Evolutionary conservation across 768 basidiomycete genomes (phyloP).

Genomic region (Chalciporus chontae): DNA sequence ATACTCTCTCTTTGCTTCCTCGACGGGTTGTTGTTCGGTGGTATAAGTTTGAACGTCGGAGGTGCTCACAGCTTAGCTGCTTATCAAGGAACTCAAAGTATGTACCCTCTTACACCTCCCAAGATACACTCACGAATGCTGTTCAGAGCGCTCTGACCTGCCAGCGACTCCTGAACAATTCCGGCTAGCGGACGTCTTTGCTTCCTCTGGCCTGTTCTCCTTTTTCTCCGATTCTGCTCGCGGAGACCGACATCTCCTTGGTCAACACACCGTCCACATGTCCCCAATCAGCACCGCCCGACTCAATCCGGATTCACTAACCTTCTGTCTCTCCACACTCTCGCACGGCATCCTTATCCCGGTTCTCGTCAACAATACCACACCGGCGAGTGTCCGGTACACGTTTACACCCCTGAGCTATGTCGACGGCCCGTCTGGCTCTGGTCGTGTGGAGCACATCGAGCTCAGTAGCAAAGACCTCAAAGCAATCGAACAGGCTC

Average conservation of each 20-base stretch:
- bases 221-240: conserved; percentile 32
- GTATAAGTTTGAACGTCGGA: conserved; percentile 55
- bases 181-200: conserved; percentile 46
- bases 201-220: conserved; percentile 49
- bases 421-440: conserved; percentile 35
- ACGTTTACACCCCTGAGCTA: conserved; percentile 64
- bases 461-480: conserved; percentile 64
- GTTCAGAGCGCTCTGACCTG: conserved; percentile 34
- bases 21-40: conserved; percentile 71
- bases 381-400: conserved; percentile 67
- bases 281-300: conserved; percentile 92
- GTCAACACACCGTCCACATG: conserved; percentile 89
- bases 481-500: conserved; percentile 59
- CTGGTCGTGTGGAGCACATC: conserved; percentile 47
- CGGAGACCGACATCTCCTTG: conserved; percentile 63
- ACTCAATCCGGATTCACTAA: conserved; percentile 71
- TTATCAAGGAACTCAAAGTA: conserved; percentile 33
- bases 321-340: conserved; percentile 67
- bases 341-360: conserved; percentile 66
- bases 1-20: conserved; percentile 58
- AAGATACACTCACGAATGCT: conserved; percentile 5
- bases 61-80: conserved; percentile 7
- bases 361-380: conserved; percentile 86
- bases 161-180: conserved; percentile 44
- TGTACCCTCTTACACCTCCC: background rate